Evolutionary conservation across 352 stramenopile genomes (phyloP), one percentile per base, ranked within the genome.

Genomic region (Thalassiosira exigua): DNA sequence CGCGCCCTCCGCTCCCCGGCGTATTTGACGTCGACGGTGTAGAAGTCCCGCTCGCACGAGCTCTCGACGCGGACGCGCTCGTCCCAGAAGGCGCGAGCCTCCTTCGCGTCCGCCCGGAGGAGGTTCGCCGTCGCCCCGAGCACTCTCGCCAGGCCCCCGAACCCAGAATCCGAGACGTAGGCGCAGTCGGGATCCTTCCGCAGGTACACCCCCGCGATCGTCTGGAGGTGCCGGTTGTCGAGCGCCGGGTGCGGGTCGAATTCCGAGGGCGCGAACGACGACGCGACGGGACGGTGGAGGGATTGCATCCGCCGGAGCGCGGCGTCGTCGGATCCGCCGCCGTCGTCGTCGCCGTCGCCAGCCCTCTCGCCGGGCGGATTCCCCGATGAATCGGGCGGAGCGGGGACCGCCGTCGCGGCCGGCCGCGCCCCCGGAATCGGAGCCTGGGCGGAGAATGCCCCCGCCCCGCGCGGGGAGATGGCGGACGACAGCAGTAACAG

Each of bases 191-290:
- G 19, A 19, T 67, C 60, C 22, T 82, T 66, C 41, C 85, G 64
- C 14, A 90, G 61, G 19, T 90, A 69, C 7, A 83, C 79, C 21
- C 88, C 86, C 12, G 64, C 42, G 21, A 94, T 88, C 1, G 88
- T 94, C 70, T 94, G 88, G 33, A 92, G 30, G 73, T 94, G 88
- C 26, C 57, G 29, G 81, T 94, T 94, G 2, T n/a, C 81, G 1
- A 89, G 46, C 21, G 64, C 32, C 19, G 85, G 85, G 57, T 75
- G 58, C 33, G 78, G 74, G 57, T 81, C 54, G 62, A 85, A 88
- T 53, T 66, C 30, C 3, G 32, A 44, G 29, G 81, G 77, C 48
- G 41, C 21, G 48, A 86, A 88, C 5, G 75, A 73, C 21, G 39
- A 33, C 14, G 54, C 68, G 24, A 84, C 75, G 1, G 58, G 59